Conservation (phyloP, 2,329 filamentous ascomycete species). For the Coniochaeta prunicola region DNA sequence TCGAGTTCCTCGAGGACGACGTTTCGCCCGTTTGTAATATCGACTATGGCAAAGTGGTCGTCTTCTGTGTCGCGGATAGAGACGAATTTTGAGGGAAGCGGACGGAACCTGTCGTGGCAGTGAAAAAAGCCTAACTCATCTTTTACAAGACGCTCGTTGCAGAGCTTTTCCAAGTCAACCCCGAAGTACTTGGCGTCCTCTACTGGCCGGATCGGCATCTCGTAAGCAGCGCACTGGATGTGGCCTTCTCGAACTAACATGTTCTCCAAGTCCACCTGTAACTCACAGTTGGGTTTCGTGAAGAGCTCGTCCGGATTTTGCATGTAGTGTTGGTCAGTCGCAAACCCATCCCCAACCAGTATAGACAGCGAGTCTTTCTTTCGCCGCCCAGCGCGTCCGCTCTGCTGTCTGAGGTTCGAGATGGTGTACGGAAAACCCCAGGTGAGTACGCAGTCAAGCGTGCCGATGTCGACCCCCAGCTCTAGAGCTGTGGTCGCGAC, state of each 20-base stretch:
- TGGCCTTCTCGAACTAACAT: conserved; percentile 89
- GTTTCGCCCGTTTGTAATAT: conserved; percentile 77
- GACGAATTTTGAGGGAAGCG: conserved; percentile 74
- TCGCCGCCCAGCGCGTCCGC: conserved; percentile 80
- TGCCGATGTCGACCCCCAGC: conserved; percentile 90
- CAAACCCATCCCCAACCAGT: conserved; percentile 80
- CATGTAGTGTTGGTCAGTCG: conserved; percentile 96
- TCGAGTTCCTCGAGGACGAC: conserved; percentile 92
- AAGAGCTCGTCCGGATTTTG: conserved; percentile 91
- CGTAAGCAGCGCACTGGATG: conserved; percentile 88
- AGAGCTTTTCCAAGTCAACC: conserved; percentile 61
- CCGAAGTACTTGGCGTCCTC: conserved; percentile 78
- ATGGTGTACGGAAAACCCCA: conserved; percentile 96
- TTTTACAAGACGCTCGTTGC: conserved; percentile 62
- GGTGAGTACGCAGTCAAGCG: conserved; percentile 85
- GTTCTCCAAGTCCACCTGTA: conserved; percentile 89
- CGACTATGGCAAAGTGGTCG: conserved; percentile 88
- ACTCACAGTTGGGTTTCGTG: conserved; percentile 78
- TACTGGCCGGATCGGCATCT: conserved; percentile 81
- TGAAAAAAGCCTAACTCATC: conserved; percentile 82
- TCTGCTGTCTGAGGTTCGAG: conserved; percentile 89
- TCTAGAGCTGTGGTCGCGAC: conserved; percentile 91
- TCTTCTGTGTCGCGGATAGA: conserved; percentile 83
- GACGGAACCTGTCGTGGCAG: conserved; percentile 81
- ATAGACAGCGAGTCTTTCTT: conserved; percentile 93